Evolutionary conservation across 2,329 filamentous ascomycete genomes (phyloP).

Genomic region (Nothomitra cinnamomea): DNA sequence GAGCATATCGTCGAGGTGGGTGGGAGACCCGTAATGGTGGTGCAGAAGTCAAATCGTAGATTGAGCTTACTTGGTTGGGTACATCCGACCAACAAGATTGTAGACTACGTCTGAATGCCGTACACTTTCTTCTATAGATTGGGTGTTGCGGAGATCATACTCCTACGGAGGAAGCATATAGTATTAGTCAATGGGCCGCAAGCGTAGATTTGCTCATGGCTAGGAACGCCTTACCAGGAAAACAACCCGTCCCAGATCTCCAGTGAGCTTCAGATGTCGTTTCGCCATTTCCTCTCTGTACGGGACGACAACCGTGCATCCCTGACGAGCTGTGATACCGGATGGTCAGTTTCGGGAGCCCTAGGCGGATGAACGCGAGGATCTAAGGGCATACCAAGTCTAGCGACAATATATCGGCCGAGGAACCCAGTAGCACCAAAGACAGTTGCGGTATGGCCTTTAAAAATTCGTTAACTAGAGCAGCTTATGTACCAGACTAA

Average conservation of each 20-base stretch:
- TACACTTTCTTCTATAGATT: conserved; percentile 91
- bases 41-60: not conserved
- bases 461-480: not conserved
- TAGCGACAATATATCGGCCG: conserved; percentile 93
- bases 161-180: conserved; percentile 40
- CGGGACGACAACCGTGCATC: conserved; percentile 85
- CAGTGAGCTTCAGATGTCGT: conserved; percentile 88
- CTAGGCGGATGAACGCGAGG: not conserved
- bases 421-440: conserved; percentile 95
- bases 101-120: conserved; percentile 95
- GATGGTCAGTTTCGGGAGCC: not conserved
- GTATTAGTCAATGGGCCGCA: conserved; percentile 6
- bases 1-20: conserved; percentile 1
- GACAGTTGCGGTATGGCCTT: conserved; percentile 89
- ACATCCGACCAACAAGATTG: conserved; percentile 86
- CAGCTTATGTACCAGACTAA: not conserved
- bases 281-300: conserved; percentile 97
- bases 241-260: conserved; percentile 75
- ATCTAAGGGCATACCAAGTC: conserved; percentile 46
- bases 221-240: conserved; percentile 45
- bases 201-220: not conserved
- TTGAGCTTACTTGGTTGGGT: conserved; percentile 69
- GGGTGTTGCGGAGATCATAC: conserved; percentile 85
- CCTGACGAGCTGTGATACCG: conserved; percentile 54
- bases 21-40: not conserved